These are phyloP conservation scores for Gracilariopsis chorda DNA, from an alignment of 23 red algal species.

Conservation along the genomic window DNA sequence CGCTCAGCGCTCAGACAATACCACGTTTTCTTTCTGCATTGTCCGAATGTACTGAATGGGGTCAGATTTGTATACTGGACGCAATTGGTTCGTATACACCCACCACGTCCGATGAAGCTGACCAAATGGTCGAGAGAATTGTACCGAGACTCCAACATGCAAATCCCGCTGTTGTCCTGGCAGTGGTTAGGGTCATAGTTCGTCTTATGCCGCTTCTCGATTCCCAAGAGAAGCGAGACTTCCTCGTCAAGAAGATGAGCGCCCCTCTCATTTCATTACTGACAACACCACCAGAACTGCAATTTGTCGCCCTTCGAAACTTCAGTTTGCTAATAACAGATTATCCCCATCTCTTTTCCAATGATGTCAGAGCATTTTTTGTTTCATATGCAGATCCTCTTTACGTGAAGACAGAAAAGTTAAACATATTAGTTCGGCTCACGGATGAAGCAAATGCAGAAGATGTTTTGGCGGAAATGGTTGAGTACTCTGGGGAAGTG, in stretches of 20 bases:
- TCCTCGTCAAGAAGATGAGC: slow-evolving; percentile 73
- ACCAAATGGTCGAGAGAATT: slow-evolving; percentile 88
- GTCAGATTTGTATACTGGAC: slow-evolving; percentile 90
- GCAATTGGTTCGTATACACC: slow-evolving; percentile 83
- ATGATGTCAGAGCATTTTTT: slow-evolving; percentile 79
- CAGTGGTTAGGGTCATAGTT: slow-evolving; percentile 63
- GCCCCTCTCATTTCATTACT: slow-evolving; percentile 89
- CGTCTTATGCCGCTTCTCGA: slow-evolving; percentile 25
- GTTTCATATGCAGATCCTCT: slow-evolving; percentile 87
- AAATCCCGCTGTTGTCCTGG: slow-evolving; percentile 86
- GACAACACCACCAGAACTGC: slow-evolving; percentile 55
- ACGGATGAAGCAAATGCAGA: slow-evolving; percentile 14
- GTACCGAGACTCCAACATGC: slow-evolving; percentile 87
- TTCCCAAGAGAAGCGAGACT: slow-evolving; percentile 29
- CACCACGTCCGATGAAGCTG: slow-evolving; percentile 54
- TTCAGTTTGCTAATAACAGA: slow-evolving; percentile 47
- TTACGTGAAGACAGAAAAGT: slow-evolving; percentile 94
- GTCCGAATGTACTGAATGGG: slow-evolving; percentile 96
- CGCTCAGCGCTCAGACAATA: slow-evolving; percentile 24
- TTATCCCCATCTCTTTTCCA: slow-evolving; percentile 32
- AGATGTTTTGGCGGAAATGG: slow-evolving; percentile 45
- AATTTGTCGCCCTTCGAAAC: slow-evolving; percentile 87
- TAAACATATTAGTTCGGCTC: slow-evolving; percentile 75
- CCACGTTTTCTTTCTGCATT: slow-evolving; percentile 73
- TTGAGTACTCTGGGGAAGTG: slow-evolving; percentile 79